These are phyloP conservation scores for Amaranthus palmeri DNA, from an alignment of 148 eudicot species.

Conservation along the genomic window DNA sequence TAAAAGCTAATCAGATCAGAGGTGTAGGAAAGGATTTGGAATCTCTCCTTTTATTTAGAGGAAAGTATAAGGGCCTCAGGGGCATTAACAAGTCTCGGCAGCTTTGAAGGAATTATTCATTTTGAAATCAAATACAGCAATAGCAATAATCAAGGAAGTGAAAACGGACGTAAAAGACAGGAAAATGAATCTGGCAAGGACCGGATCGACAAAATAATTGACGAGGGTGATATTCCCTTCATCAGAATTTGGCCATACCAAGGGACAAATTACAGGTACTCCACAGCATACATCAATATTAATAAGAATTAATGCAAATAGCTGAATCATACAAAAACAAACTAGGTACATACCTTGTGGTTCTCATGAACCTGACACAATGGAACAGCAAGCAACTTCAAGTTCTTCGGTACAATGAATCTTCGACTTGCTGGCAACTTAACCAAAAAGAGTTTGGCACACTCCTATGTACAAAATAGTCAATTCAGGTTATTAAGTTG, in stretches of 20 bases:
- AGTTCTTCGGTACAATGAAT: slow-evolving; percentile 55
- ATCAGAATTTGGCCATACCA: no score
- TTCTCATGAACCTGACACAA: slow-evolving; percentile 57
- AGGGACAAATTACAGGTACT: background rate
- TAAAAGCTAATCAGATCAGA: background rate
- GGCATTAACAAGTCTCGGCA: no score
- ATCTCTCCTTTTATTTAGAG: no score
- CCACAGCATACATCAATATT: background rate
- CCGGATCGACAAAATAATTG: background rate
- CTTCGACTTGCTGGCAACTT: slow-evolving; percentile 53
- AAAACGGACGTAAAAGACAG: background rate
- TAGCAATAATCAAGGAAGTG: no score
- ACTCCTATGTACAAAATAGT: slow-evolving; percentile 40
- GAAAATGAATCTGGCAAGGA: background rate
- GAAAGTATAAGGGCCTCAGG: no score
- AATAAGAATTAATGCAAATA: background rate
- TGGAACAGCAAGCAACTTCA: slow-evolving; percentile 66
- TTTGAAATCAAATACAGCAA: no score
- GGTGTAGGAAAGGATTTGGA: background rate
- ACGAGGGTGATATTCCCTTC: no score
- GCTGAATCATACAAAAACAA: background rate
- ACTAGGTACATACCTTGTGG: slow-evolving; percentile 40
- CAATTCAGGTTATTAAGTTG: background rate
- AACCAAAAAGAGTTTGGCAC: slow-evolving; percentile 65
- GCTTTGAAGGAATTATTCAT: no score